Base-by-base conservation (phyloP, 345 rosid genomes). In the Euclidium syriacum region DNA sequence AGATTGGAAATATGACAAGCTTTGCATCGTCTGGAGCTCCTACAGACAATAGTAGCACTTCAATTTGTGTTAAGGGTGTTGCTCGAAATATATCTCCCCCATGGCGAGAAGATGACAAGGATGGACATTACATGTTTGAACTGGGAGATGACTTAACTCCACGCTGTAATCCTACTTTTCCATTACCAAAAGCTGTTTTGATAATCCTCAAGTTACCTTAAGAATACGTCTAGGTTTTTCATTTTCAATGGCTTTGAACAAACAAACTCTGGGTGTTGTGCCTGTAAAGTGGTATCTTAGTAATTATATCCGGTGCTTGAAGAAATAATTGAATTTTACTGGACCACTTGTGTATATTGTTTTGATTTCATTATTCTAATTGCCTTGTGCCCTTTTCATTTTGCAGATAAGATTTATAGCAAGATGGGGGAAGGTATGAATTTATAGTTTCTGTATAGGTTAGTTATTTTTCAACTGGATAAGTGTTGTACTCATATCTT, bases 71-170 rank as follows among this genome's bases (percentile, higher is more conserved):
- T 46, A 85, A 82, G 60, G 83, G 67, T 77, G 85, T 73, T 50
- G 83, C 75, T 73, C 82, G 79, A 79, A 87, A 78, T 80, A 86
- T 80, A 75, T 85, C 95, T 22, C 87, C 97, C 70, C 96, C 91
- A 22, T 77, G 87, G 91, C 74, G 96, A 69, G 97, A 85, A 72
- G 96, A 90, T 81, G 95, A 90, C 90, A 90, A 87, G 71, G 95
- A 90, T 82, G 96, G 96, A 40, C 98, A 91, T 91, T 91, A 82
- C 87, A 84, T 81, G 91, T 91, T 91, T 87, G 94, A 84, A 72
- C 74, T 85, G 59, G 98, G 98, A 79, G 96, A 90, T 58, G 85
- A 82, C 85, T 82, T 90, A 82, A 83, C 92, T 41, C 77, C 92
- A 41, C 97, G 95, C 92, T 90, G 97, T 85, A 90, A 90, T 77